Evolutionary conservation across 2,329 filamentous ascomycete species (phyloP), one percentile per base, ranked within the genome.

Genomic region (Fusarium torulosum): DNA sequence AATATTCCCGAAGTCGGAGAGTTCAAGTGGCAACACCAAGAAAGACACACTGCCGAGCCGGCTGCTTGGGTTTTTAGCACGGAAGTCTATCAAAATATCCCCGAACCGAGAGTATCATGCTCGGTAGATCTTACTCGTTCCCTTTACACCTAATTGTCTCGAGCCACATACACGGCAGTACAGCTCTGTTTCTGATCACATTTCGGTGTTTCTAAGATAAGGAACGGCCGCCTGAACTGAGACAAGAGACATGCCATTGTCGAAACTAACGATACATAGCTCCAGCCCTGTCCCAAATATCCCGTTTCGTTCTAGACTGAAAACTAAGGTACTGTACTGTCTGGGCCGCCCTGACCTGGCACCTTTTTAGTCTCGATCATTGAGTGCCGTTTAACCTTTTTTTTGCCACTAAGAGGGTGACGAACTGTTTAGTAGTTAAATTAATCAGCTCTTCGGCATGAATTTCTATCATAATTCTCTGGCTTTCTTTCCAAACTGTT

Each of bases 1-100:
- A 51, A n/a, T 43, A 53, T 57, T 53, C 31, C 60, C 60, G 60
- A 63, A 19, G 25, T 44, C 60, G 44, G 50, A 63, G 37, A 44
- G 13, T 21, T 31, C 33, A 11, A 56, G 43, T 63, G 37, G 49
- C 44, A 25, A 49, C 40, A 23, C 46, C 46, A 50, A n/a, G 33
- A 38, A 13, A 35, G 56, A 29, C 38, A 27, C 29, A 33, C n/a
- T 56, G 59, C 51, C 58, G 58, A 63, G 45, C 59, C 51, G 50
- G 38, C 35, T 44, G 57, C 43, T 23, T n/a, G 25, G 37, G 40
- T 43, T 46, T 17, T 46, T 35, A 25, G 17, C 31, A 8, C 25
- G 40, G 23, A 58, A 42, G 44, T 51, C 20, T 63, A 33, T 45
- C 20, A 33, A 21, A 37, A 53, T 29, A 21, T 53, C 45, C 14